A percentile compares a stretch with the other conserved stretches of the same genome.
phyloP scores from a whole-genome alignment of 2,329 filamentous ascomycete species.

The Aspergillus novofumigatus region DNA sequence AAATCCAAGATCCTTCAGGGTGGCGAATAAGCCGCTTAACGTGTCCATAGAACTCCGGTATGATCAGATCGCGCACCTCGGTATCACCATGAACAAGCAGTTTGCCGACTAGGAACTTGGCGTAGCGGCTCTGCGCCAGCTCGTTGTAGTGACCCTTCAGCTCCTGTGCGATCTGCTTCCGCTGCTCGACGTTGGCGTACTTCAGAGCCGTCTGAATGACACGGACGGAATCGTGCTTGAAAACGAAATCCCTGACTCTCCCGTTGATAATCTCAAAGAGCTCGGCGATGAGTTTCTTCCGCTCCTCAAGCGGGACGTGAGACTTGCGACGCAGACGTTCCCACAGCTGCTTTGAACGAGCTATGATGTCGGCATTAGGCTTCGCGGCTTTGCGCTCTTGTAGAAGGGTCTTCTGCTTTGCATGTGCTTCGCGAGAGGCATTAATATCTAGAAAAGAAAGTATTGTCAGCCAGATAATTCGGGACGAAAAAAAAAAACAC shows the following conservation, averaged over 20 bases:
- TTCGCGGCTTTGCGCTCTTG: constrained; percentile 89
- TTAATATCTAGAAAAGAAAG: constrained; percentile 54
- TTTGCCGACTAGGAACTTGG: constrained; percentile 96
- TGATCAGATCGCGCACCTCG: constrained; percentile 80
- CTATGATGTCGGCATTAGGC: constrained; percentile 84
- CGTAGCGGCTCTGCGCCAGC: constrained; percentile 90
- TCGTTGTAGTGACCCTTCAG: constrained; percentile 78
- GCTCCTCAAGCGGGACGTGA: constrained; percentile 83
- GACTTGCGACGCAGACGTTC: constrained; percentile 89
- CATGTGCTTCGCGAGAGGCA: constrained; percentile 77
- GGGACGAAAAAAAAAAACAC: neutral
- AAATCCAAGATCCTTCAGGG: constrained; percentile 92
- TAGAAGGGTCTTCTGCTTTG: constrained; percentile 83
- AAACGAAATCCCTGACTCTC: constrained; percentile 87
- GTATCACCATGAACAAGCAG: constrained; percentile 86
- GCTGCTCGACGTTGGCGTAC: constrained; percentile 81
- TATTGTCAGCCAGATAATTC: constrained; percentile 11
- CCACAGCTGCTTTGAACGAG: constrained; percentile 94
- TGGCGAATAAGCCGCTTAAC: constrained; percentile 93
- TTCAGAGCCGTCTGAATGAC: constrained; percentile 96
- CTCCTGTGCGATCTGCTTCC: constrained; percentile 80
- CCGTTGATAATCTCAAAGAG: constrained; percentile 89
- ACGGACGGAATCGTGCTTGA: constrained; percentile 97
- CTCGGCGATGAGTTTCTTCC: constrained; percentile 80
- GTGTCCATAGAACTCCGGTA: constrained; percentile 92